Evolutionary conservation across 78 protist genomes (phyloP), one percentile per base, ranked within the genome.

Genomic region (Acrasis kona): DNA sequence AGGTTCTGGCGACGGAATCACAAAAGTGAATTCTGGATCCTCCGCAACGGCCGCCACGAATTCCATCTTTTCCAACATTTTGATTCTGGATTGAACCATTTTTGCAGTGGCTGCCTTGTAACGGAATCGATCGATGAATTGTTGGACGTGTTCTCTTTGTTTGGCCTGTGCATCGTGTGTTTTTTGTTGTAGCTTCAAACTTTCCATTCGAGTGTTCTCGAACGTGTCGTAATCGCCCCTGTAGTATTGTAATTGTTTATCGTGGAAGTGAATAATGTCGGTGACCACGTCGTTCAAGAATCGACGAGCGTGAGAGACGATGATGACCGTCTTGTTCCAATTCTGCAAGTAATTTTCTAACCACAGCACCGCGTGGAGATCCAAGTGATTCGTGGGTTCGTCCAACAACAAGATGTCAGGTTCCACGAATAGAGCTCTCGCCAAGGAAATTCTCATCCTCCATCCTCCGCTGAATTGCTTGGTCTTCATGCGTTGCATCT

Each of bases 311-410:
- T 95, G 98, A 9, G 92, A 84, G 7, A 91, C 92, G 41, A 91
- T 74, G 2, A 91, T 61, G 7, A 95, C 76, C 8, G 83, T 83
- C 38, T 67, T 12, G 39, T 30, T 65, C 82, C 76, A 74, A 37
- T 39, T 40, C 69, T 31, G 39, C 36, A 95, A 70, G 41, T 19
- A 83, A 6, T 57, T 3, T 71, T 95, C 93, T 2, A 77, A 42
- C 98, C 97, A 93, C 2, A 90, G 50, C 67, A 93, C 84, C 10
- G 91, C 81, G 57, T 76, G 78, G 10, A 92, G 70, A 74, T 88
- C 97, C 41, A 95, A 82, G 65, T 91, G 94, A 84, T 95, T 95
- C n/a, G 96, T 92, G 41, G 97, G 97, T 72, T 93, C 98, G 76
- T 95, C 98, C 28, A 96, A 87, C 58, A 96, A 58, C 7, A 96